Evolutionary conservation across 805 yeast species (phyloP).

Genomic region (Teunomyces panamensis): DNA sequence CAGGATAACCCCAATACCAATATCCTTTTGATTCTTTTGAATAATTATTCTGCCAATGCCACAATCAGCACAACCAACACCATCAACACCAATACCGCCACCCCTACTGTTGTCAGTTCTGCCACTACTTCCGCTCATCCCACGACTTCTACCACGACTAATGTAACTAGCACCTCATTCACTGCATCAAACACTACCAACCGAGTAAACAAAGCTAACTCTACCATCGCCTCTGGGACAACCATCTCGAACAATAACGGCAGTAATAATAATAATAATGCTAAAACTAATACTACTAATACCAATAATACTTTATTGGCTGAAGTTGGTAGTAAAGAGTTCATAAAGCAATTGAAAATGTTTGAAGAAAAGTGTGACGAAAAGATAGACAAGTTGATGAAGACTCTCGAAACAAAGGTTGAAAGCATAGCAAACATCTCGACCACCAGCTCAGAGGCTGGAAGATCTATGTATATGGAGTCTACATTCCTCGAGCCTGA

Average conservation of each 20-base stretch:
- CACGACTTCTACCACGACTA: too few species aligned
- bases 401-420: not conserved
- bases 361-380: not conserved
- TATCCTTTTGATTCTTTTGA: not conserved
- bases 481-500: not conserved
- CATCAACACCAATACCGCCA: not conserved
- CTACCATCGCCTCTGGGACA: too few species aligned
- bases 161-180: too few species aligned
- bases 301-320: not conserved
- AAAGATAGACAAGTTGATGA: not conserved
- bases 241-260: not conserved
- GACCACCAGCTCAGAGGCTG: not conserved
- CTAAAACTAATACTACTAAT: not conserved
- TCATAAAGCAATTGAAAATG: not conserved
- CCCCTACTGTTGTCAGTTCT: not conserved
- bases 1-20: not conserved
- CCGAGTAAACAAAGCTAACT: not conserved
- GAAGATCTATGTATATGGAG: not conserved
- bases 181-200: too few species aligned
- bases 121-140: too few species aligned
- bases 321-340: not conserved
- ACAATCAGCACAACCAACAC: not conserved
- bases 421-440: not conserved
- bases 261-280: not conserved
- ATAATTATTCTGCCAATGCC: not conserved